Conservation (phyloP, 1,139 yeast genomes). For the Wickerhamomyces sp. region DNA sequence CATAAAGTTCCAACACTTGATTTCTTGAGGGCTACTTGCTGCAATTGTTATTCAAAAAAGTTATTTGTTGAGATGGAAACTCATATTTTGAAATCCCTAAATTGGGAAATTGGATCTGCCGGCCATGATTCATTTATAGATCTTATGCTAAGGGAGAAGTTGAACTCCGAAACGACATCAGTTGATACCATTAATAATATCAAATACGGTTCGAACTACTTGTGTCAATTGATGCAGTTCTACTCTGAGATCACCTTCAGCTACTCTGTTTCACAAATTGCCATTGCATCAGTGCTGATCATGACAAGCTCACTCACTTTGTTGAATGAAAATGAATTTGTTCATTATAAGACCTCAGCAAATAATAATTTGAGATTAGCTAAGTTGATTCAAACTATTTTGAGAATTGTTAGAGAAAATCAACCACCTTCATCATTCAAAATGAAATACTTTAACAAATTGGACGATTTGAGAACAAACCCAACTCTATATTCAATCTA, state of each 20-base stretch:
- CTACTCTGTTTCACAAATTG: slow-evolving; percentile 51
- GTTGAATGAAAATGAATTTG: slow-evolving; percentile 7
- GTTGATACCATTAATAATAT: slow-evolving; percentile 40
- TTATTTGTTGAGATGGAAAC: slow-evolving; percentile 67
- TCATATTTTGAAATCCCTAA: slow-evolving; percentile 53
- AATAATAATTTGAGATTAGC: slow-evolving; percentile 4
- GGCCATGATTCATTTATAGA: slow-evolving; percentile 63
- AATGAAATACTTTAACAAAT: slow-evolving; percentile 16
- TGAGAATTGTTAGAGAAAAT: slow-evolving; percentile 8
- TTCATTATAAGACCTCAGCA: slow-evolving; percentile 5
- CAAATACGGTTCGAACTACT: slow-evolving; percentile 51
- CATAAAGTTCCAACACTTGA: slow-evolving; percentile 57
- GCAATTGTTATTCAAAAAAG: slow-evolving; percentile 54
- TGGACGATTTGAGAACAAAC: slow-evolving; percentile 8
- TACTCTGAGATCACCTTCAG: slow-evolving; percentile 55
- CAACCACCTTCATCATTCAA: slow-evolving; percentile 18
- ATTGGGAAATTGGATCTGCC: slow-evolving; percentile 54
- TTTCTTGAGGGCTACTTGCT: slow-evolving; percentile 44
- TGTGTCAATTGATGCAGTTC: slow-evolving; percentile 64
- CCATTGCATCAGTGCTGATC: slow-evolving; percentile 44
- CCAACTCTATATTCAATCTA: slow-evolving; percentile 9
- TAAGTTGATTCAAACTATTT: slow-evolving; percentile 7
- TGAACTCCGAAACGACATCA: slow-evolving; percentile 13
- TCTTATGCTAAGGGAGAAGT: slow-evolving; percentile 36
- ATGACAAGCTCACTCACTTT: slow-evolving; percentile 14